Evolutionary conservation across 23 red algal genomes (phyloP).

Genomic region (Gracilaria gracilis): DNA sequence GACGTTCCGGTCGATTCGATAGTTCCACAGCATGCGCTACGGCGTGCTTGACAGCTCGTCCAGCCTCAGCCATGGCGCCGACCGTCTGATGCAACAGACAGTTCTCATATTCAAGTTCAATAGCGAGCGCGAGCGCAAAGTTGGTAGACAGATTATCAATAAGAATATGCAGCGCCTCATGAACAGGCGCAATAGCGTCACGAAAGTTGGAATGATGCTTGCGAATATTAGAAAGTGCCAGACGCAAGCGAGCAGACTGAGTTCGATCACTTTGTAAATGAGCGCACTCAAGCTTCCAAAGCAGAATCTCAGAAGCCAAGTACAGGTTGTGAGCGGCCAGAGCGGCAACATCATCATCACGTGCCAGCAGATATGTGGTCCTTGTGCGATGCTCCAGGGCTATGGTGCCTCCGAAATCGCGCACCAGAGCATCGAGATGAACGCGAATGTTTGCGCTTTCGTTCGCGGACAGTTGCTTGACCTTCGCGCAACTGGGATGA

Average conservation of each 20-base stretch:
- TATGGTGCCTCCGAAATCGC: slow-evolving; percentile 56
- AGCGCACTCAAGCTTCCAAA: slow-evolving; percentile 65
- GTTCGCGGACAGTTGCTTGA: slow-evolving; percentile 47
- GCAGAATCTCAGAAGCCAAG: slow-evolving; percentile 33
- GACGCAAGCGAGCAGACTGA: slow-evolving; percentile 22
- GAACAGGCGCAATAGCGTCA: slow-evolving; percentile 19
- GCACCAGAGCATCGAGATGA: slow-evolving; percentile 67
- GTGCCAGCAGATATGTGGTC: slow-evolving; percentile 35
- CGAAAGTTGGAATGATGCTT: slow-evolving; percentile 48
- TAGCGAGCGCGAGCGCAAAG: slow-evolving; percentile 31
- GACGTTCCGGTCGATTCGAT: not conserved
- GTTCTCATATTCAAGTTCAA: slow-evolving; percentile 54
- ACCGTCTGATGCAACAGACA: slow-evolving; percentile 37
- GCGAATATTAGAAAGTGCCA: slow-evolving; percentile 43
- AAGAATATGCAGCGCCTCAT: slow-evolving; percentile 41
- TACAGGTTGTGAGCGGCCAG: slow-evolving; percentile 33
- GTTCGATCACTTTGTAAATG: slow-evolving; percentile 14
- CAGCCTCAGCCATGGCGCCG: slow-evolving; percentile 49
- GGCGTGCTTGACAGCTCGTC: slow-evolving; percentile 32
- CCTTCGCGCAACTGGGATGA: slow-evolving; percentile 58
- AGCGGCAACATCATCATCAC: slow-evolving; percentile 42
- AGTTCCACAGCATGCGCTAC: slow-evolving; percentile 33
- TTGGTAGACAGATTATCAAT: not conserved
- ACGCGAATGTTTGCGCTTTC: slow-evolving; percentile 48
- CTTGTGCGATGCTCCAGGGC: slow-evolving; percentile 42